Evolutionary conservation across 2,329 filamentous ascomycete species (phyloP), one percentile per base, ranked within the genome.

Genomic region (Penicillium sp.): DNA sequence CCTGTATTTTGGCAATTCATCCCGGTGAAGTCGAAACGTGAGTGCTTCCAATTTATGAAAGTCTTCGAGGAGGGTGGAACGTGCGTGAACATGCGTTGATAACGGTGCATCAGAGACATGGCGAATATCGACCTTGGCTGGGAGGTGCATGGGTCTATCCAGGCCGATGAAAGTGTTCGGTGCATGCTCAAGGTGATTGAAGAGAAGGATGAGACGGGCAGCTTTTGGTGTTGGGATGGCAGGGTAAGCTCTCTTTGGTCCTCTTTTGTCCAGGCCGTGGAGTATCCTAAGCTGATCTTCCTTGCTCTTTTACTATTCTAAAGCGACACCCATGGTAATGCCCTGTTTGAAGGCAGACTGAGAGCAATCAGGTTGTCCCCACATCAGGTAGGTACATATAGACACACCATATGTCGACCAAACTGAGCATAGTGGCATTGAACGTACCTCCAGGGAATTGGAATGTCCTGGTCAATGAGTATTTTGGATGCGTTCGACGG

Each of bases 151-250:
- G 77, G 76, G 2, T 73, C 76, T 50, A 78, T 80, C 50, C 72
- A 68, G 4, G 66, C 75, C 0, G 66, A 74, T 45, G 70, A 78
- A 57, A 77, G 74, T 18, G 76, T 80, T 4, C 51, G 54, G 5
- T 72, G 67, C 26, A 78, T 79, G 73, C 67, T 79, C 32, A 59
- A 68, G 47, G 76, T 79, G 1, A 76, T 80, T 48, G 67, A 70
- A 50, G 73, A 67, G 53, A 80, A 75, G 60, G 67, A 64, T 26
- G 68, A 69, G 26, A 77, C 70, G 51, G 77, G 77, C 4, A 80
- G 75, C 1, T 80, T 80, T 51, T 80, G 76, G 76, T 78, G 76
- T 5, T 80, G 73, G 68, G 72, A 80, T 54, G 72, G 77, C 45
- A 70, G 75, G 62, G 75, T 76, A 51, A 51, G 68, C 29, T 4